Evolutionary conservation across 1,284 basidiomycete species (phyloP).

Genomic region (Somion occarium): DNA sequence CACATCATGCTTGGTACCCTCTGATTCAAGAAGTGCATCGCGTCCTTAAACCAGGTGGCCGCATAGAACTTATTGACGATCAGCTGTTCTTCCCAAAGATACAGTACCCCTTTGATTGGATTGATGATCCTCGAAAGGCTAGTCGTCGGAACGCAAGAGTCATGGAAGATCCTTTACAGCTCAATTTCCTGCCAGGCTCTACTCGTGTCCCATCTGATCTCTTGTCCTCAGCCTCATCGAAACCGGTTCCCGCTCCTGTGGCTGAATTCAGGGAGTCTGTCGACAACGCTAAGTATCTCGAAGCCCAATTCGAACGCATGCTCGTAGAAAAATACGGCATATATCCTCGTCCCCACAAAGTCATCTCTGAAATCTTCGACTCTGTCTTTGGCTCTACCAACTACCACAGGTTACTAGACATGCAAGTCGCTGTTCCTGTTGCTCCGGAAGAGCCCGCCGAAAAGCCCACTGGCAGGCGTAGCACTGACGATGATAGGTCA

Average conservation of each 20-base stretch:
- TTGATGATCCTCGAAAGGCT: neutral
- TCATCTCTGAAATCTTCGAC: constrained; percentile 38
- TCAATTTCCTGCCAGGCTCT: neutral
- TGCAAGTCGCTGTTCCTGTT: too few relatives aligned
- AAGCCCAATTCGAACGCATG: constrained; percentile 51
- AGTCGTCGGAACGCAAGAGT: neutral
- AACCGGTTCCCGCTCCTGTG: neutral
- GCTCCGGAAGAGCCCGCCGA: too few relatives aligned
- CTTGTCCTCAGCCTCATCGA: neutral
- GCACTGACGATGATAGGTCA: too few relatives aligned
- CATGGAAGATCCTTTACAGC: neutral
- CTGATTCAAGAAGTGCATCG: constrained; percentile 56
- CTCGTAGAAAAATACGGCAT: constrained; percentile 43
- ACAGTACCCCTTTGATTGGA: neutral
- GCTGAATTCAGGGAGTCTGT: neutral
- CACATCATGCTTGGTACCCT: constrained; percentile 50
- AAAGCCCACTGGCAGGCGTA: too few relatives aligned
- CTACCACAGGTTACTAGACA: too few relatives aligned
- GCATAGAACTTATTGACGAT: constrained; percentile 70
- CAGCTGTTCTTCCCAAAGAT: constrained; percentile 55
- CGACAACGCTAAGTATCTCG: constrained; percentile 35
- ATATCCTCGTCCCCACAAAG: constrained; percentile 41
- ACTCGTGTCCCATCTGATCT: neutral
- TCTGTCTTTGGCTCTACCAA: constrained; percentile 41
- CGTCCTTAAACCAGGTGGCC: constrained; percentile 54